Base-by-base conservation (phyloP, 345 rosid genomes). In the Capsella bursapastoris region DNA sequence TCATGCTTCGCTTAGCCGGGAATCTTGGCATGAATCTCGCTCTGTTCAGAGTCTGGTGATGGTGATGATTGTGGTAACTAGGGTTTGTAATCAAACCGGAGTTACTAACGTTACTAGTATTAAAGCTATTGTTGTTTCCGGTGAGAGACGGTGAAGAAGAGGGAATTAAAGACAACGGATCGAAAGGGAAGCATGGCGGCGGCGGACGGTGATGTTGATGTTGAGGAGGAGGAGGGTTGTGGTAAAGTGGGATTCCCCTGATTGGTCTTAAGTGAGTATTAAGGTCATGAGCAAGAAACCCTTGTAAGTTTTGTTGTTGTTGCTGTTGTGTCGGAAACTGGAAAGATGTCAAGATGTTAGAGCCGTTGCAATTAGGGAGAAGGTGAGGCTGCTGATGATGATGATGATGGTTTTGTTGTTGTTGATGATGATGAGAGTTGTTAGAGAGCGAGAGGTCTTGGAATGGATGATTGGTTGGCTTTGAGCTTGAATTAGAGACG, bases 221-320 rank as follows among this genome's bases (percentile, higher is more conserved):
- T 43, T 59, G 78, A 59, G 43, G 59, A n/a, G 53, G 38, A 73
- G 83, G 83, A 71, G 80, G 88, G 84, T 77, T 89, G 79, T 90
- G 99, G 84, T 92, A 92, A 6, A 96, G 85, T n/a, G 99, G 99
- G 83, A 96, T 92, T 72, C 99, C 99, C 78, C 90, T 87, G 7
- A 96, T 96, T 76, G 99, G 99, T 82, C 89, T 86, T 77, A 92
- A 82, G 80, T 86, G 83, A 51, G 90, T 85, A 43, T 68, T 75
- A 55, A 92, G 88, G 61, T 90, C 94, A 69, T 86, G 88, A 74
- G 82, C 32, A 67, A 78, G 70, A 66, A 82, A 64, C 14, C 82
- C 82, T 72, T 78, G 82, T 32, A 75, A 82, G 13, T 72, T 65
- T 63, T 57, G 62, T 28, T 38, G 41, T 38, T 66, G 71, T 18